Percentiles rank a stretch among this genome's conserved stretches.
These are phyloP conservation scores for Agroathelia rolfsii DNA, from an alignment of 1,284 basidiomycete genomes.

Conservation along the genomic window DNA sequence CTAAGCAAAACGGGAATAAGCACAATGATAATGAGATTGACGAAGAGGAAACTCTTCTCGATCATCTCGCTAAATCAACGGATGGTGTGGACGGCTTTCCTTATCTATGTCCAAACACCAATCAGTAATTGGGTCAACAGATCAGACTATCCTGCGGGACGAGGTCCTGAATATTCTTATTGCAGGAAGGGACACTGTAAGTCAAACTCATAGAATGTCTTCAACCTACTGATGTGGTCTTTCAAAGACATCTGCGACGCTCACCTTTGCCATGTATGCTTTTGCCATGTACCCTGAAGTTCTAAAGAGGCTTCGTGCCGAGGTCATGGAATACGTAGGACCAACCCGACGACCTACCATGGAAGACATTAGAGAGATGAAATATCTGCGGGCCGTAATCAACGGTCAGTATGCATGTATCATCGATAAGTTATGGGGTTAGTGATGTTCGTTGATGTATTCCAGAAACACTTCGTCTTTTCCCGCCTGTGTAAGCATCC, in stretches of 20 bases:
- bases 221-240: neutral
- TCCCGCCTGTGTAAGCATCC: slow-evolving; percentile 8
- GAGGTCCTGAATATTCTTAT: slow-evolving; percentile 18
- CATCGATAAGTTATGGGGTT: neutral
- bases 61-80: slow-evolving; percentile 14
- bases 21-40: slow-evolving; percentile 5
- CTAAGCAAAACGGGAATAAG: neutral
- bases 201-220: slow-evolving; percentile 1
- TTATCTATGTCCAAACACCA: neutral
- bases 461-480: slow-evolving; percentile 12
- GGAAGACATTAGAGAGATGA: slow-evolving; percentile 37
- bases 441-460: neutral
- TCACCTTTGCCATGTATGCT: slow-evolving; percentile 42
- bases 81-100: slow-evolving; percentile 10
- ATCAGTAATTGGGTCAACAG: slow-evolving; percentile 5
- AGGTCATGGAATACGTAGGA: slow-evolving; percentile 35
- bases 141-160: slow-evolving; percentile 15
- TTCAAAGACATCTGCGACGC: slow-evolving; percentile 29
- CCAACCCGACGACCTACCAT: slow-evolving; percentile 28
- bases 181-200: slow-evolving; percentile 19
- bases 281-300: slow-evolving; percentile 38
- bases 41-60: slow-evolving; percentile 12
- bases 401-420: slow-evolving; percentile 26
- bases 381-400: slow-evolving; percentile 38
- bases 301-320: slow-evolving; percentile 31